These are phyloP conservation scores for Hymenoscyphus fraxineus DNA, from an alignment of 2,329 filamentous ascomycete species.

Conservation along the genomic window DNA sequence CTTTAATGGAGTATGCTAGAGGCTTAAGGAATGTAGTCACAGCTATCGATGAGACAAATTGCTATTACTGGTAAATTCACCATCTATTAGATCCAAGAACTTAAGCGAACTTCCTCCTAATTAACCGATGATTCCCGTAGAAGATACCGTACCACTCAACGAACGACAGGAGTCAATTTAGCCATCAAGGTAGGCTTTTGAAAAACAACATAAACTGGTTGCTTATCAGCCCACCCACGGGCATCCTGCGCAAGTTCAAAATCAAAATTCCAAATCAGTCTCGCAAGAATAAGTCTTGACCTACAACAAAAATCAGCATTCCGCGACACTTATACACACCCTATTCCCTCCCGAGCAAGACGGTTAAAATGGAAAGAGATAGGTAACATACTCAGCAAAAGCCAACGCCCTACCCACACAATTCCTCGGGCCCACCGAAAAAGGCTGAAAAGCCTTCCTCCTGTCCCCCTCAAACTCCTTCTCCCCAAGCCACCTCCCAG, in stretches of 20 bases:
- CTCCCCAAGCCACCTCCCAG: constrained; percentile 35
- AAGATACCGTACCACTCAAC: not conserved
- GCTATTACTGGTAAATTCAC: not conserved
- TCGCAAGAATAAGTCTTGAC: constrained; percentile 18
- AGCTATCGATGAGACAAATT: not conserved
- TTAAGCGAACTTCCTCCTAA: not conserved
- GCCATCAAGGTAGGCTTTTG: constrained; percentile 6
- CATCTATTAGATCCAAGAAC: not conserved
- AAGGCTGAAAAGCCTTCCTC: constrained; percentile 17
- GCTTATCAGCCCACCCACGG: not conserved
- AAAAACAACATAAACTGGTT: not conserved
- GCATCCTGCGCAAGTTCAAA: constrained; percentile 7
- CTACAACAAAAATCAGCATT: not conserved
- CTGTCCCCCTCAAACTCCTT: constrained; percentile 14
- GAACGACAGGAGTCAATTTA: constrained; percentile 3
- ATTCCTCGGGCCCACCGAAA: constrained; percentile 17
- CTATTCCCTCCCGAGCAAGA: not conserved
- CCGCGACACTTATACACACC: not conserved
- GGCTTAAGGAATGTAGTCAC: too few species aligned
- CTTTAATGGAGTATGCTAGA: too few species aligned
- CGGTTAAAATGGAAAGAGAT: not conserved
- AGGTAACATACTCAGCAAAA: not conserved
- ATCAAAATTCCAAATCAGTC: constrained; percentile 28
- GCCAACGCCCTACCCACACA: constrained; percentile 20
- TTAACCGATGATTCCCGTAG: not conserved